These are phyloP conservation scores for Harrya chromipes DNA, from an alignment of 768 basidiomycete genomes.

Conservation along the genomic window DNA sequence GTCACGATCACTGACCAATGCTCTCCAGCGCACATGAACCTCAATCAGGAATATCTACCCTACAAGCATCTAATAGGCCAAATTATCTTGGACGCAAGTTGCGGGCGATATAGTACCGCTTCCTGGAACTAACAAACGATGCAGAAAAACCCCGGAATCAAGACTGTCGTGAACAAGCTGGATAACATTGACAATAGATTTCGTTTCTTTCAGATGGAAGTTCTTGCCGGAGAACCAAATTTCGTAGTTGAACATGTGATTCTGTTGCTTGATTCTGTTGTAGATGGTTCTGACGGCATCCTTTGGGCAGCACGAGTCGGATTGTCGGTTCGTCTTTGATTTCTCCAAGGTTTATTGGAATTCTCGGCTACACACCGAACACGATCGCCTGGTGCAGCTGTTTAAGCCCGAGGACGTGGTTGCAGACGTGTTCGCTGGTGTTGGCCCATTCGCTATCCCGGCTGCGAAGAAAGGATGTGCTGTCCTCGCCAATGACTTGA, in stretches of 20 bases:
- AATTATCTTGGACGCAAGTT: constrained; percentile 82
- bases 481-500: constrained; percentile 91
- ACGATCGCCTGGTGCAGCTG: constrained; percentile 73
- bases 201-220: constrained; percentile 95
- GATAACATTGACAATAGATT: constrained; percentile 82
- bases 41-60: constrained; percentile 86
- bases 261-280: constrained; percentile 1
- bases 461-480: constrained; percentile 89
- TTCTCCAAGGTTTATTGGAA: constrained; percentile 99
- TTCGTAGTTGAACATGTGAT: constrained; percentile 85
- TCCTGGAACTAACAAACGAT: constrained; percentile 6
- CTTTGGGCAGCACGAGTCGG: constrained; percentile 66
- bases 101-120: not conserved
- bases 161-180: constrained; percentile 94
- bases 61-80: constrained; percentile 91
- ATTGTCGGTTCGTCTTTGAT: constrained; percentile 89
- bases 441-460: constrained; percentile 94
- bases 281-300: not conserved
- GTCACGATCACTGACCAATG: constrained; percentile 1
- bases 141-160: constrained; percentile 82
- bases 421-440: constrained; percentile 95
- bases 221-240: constrained; percentile 87
- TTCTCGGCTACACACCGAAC: constrained; percentile 89
- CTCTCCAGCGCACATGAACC: constrained; percentile 80
- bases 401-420: constrained; percentile 78